Evolutionary conservation across 495 filamentous ascomycete genomes (phyloP).

Genomic region (Penicillium longicatenatum): DNA sequence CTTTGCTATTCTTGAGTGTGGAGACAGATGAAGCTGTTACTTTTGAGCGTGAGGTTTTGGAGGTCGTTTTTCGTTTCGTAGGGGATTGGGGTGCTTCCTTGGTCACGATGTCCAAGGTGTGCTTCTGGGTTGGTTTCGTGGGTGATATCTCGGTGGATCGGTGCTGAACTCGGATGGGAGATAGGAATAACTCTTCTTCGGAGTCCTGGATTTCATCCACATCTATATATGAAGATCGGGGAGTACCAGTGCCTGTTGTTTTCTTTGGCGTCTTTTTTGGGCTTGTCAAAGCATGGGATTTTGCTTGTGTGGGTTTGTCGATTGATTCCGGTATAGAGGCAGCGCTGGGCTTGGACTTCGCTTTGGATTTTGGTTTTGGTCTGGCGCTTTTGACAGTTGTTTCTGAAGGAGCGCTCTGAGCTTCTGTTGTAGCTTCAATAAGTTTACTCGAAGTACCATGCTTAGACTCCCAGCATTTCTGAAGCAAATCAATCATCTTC

Average conservation of each 20-base stretch:
- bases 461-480: constrained; percentile 71
- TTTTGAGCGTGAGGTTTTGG: constrained; percentile 10
- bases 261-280: not conserved
- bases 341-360: constrained; percentile 11
- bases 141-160: constrained; percentile 16
- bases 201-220: constrained; percentile 69
- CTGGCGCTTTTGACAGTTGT: not conserved
- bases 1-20: constrained; percentile 1
- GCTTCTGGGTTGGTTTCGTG: constrained; percentile 5
- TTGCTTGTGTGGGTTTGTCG: not conserved
- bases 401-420: not conserved
- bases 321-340: not conserved
- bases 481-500: constrained; percentile 70
- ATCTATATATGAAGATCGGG: constrained; percentile 28
- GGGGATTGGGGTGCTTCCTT: constrained; percentile 12
- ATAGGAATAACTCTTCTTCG: constrained; percentile 47
- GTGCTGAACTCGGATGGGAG: constrained; percentile 36
- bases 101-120: constrained; percentile 17
- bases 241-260: not conserved
- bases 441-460: constrained; percentile 21
- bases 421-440: not conserved
- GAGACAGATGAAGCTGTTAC: constrained; percentile 3
- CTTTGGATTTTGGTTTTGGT: constrained; percentile 15
- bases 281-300: not conserved
- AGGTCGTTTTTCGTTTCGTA: constrained; percentile 15